These are phyloP conservation scores for Solanum corneliomulleri DNA, from an alignment of 257 asterid species.

Conservation along the genomic window DNA sequence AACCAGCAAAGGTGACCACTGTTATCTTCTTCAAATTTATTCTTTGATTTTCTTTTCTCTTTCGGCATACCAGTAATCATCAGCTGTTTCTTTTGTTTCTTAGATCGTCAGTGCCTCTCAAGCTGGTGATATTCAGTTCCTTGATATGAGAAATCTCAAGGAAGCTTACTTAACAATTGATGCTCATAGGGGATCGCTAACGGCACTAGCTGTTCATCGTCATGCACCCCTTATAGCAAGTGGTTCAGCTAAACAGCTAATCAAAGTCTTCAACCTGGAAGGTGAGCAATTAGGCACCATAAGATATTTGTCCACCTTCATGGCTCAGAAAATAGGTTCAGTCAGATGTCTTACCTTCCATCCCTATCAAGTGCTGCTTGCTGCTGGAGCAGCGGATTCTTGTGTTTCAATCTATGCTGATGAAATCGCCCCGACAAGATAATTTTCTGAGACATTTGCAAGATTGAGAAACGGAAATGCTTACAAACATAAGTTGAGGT, in stretches of 20 bases:
- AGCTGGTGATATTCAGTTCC: slow-evolving; percentile 81
- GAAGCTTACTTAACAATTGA: slow-evolving; percentile 70
- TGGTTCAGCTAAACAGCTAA: slow-evolving; percentile 91
- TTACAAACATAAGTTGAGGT: not conserved
- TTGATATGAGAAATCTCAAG: slow-evolving; percentile 55
- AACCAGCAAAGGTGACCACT: slow-evolving; percentile 62
- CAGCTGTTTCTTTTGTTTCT: not conserved
- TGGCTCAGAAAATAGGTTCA: slow-evolving; percentile 97
- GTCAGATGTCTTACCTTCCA: slow-evolving; percentile 89
- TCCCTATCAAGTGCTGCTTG: slow-evolving; percentile 82
- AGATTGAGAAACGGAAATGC: not conserved
- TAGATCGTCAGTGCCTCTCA: slow-evolving; percentile 95
- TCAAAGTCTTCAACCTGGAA: slow-evolving; percentile 76
- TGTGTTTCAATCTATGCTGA: slow-evolving; percentile 91
- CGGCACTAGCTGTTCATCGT: slow-evolving; percentile 93
- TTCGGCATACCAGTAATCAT: not conserved
- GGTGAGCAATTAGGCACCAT: slow-evolving; percentile 85
- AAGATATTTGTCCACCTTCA: slow-evolving; percentile 77
- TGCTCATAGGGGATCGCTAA: slow-evolving; percentile 94
- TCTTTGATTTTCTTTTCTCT: not conserved
- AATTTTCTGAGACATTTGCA: not conserved
- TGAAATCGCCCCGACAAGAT: slow-evolving; percentile 43
- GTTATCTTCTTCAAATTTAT: not conserved
- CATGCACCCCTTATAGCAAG: slow-evolving; percentile 83
- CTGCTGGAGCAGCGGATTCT: slow-evolving; percentile 97